Percentiles rank a stretch among this genome's conserved stretches.
These are phyloP conservation scores for Blepharisma japonicum DNA, from an alignment of 73 alveolate genomes.

Conservation along the genomic window DNA sequence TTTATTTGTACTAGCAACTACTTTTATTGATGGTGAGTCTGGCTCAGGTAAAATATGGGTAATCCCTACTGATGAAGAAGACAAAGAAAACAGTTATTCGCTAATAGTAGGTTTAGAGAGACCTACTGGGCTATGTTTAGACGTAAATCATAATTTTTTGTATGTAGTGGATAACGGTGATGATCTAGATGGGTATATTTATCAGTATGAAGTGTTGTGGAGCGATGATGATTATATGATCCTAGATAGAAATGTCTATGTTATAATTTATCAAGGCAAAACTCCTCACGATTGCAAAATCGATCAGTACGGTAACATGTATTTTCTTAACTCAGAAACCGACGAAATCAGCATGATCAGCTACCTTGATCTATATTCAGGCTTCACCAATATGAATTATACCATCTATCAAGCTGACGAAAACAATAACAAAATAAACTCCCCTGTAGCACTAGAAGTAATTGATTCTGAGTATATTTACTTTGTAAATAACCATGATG, in stretches of 20 bases:
- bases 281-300: neutral
- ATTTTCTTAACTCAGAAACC: neutral
- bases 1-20: neutral
- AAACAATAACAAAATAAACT: neutral
- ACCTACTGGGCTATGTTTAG: slow-evolving; percentile 4
- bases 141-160: neutral
- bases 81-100: neutral
- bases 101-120: neutral
- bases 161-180: neutral
- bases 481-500: neutral
- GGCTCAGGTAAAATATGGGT: neutral
- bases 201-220: neutral
- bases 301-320: neutral
- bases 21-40: slow-evolving; percentile 1
- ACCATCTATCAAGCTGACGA: neutral
- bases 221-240: neutral
- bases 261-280: neutral
- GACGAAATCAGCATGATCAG: neutral
- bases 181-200: neutral
- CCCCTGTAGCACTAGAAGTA: neutral
- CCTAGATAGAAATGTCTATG: neutral
- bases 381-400: neutral
- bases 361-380: neutral
- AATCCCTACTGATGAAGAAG: neutral
- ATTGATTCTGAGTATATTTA: neutral